Percentiles rank a stretch among this genome's conserved stretches.
Evolutionary conservation across 768 basidiomycete genomes (phyloP).

Genomic region (Amanita brunnescens): DNA sequence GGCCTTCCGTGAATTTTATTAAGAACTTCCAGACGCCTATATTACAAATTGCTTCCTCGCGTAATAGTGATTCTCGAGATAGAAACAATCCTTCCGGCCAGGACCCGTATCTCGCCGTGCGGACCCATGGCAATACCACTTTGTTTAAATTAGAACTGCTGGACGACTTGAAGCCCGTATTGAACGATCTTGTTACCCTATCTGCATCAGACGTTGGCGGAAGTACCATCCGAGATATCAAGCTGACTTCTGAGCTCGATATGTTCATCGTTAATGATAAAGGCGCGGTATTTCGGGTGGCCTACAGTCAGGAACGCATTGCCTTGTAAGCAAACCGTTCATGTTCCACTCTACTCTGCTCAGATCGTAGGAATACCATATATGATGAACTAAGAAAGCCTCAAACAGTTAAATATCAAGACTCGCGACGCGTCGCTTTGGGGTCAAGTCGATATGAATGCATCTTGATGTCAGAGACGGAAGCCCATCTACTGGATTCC

Average conservation of each 20-base stretch:
- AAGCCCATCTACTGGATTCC: slow-evolving; percentile 40
- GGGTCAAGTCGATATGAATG: slow-evolving; percentile 26
- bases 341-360: neutral
- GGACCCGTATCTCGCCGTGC: slow-evolving; percentile 18
- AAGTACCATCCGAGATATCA: slow-evolving; percentile 39
- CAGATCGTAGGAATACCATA: slow-evolving; percentile 8
- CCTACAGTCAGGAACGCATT: slow-evolving; percentile 25
- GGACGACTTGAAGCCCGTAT: neutral
- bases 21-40: slow-evolving; percentile 60
- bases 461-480: slow-evolving; percentile 38
- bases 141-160: slow-evolving; percentile 7
- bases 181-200: slow-evolving; percentile 29
- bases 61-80: slow-evolving; percentile 2
- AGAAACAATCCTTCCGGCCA: neutral
- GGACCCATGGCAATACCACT: slow-evolving; percentile 18
- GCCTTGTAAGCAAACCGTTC: slow-evolving; percentile 28
- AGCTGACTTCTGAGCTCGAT: slow-evolving; percentile 24
- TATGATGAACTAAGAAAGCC: slow-evolving; percentile 9
- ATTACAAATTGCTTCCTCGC: slow-evolving; percentile 43
- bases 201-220: slow-evolving; percentile 31
- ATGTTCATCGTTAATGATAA: slow-evolving; percentile 38
- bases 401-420: slow-evolving; percentile 15
- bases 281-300: slow-evolving; percentile 44
- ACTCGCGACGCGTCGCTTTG: slow-evolving; percentile 47
- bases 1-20: slow-evolving; percentile 31